Evolutionary conservation across 78 protist genomes (phyloP), one percentile per base, ranked within the genome.

Genomic region (Guillardia theta): DNA sequence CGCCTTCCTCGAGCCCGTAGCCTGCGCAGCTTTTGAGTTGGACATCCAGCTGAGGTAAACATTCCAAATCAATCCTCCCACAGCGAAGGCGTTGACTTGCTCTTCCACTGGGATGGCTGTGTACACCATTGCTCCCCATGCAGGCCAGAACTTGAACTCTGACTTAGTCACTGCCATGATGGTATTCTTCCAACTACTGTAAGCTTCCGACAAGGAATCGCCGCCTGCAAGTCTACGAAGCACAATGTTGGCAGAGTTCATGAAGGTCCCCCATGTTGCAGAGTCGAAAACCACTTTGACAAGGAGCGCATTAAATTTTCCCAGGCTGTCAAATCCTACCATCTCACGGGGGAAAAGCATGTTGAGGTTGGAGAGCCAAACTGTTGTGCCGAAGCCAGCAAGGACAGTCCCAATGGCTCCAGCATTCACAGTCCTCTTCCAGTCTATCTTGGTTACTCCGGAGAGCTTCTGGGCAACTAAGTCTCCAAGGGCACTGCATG

Each of bases 71-170:
- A 70, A 70, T 1, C 83, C 83, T 15, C 83, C 83, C 10, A 70
- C 83, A 6, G 45, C 33, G 41, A 70, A 70, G 9, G 36, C 83
- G 36, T 12, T 12, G 8, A 70, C 83, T 43, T 70, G 83, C 4
- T 2, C 83, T 0, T 0, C 45, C 10, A 70, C 45, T 15, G 33
- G 83, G 1, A 70, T 36, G 41, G 6, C 41, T 12, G 83, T 33
- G 83, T 70, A 70, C 15, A 33, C 33, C 33, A 70, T 33, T 12
- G 83, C n/a, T 24, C 83, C 33, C 83, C 83, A 70, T 15, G 22
- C 45, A 1, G 83, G 83, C 83, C 83, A 70, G 41, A 70, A 33
- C 83, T 70, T 70, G 83, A 70, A 70, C 83, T 70, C 83, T 15
- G 22, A 70, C n/a, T 15, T 43, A 24, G 83, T 70, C n/a, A 70